Evolutionary conservation across 805 yeast species (phyloP), one percentile per base, ranked within the genome.

Genomic region (Candida glaebosa): DNA sequence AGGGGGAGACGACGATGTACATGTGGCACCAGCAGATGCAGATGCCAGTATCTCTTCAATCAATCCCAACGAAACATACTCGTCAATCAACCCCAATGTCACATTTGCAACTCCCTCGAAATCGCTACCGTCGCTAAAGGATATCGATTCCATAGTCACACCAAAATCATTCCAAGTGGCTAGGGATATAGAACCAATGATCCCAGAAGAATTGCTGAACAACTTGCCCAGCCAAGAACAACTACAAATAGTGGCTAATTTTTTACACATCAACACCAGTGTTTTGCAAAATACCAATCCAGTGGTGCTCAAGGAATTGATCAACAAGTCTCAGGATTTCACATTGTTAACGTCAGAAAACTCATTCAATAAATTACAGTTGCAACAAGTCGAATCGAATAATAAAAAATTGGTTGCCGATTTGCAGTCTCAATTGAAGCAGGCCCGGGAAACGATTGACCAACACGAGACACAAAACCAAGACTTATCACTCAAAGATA

Each of bases 101-200:
- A 34, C 37, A 32, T 60, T 63, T 42, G 59, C 70, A 18, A 69
- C 75, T 16, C 74, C 75, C 0, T 63, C 61, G 57, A 69, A 68
- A 45, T 52, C 60, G 19, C 56, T 69, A 22, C 74, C 73, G 1
- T 64, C 74, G 4, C 52, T 69, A 19, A 69, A 69, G 47, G 73
- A 69, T 40, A 69, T 69, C 15, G 75, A 69, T 33, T 47, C 47
- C 12, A 69, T 69, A 15, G 59, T 54, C 6, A 69, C 75, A 1
- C 75, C 75, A 1, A 69, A 68, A 37, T 51, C 65, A 6, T 69
- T 69, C 46, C 48, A 53, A 28, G 74, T 69, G 16, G 74, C 75
- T 15, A 61, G 53, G 45, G 75, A 69, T 43, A 28, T 39, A n/a
- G 42, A 47, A 24, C 28, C 28, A 8, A 24, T 24, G 8, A 24